Conservation (phyloP, 2,329 filamentous ascomycete genomes). For the Hypoxylon sp. region DNA sequence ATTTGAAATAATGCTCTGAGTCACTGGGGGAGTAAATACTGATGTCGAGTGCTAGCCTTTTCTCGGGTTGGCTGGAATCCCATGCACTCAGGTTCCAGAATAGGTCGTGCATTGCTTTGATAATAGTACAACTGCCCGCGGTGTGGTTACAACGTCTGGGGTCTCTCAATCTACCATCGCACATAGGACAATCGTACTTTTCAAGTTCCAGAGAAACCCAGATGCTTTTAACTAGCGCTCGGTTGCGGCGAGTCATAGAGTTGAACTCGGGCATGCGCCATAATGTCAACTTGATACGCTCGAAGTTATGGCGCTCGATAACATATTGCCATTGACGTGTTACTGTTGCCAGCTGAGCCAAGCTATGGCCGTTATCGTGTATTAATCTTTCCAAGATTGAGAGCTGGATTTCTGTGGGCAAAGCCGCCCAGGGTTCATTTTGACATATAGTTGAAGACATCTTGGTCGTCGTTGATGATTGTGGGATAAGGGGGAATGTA, state of each 20-base stretch:
- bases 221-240: constrained; percentile 46
- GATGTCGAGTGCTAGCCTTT: constrained; percentile 49
- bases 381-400: constrained; percentile 43
- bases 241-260: constrained; percentile 48
- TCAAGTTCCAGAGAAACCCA: constrained; percentile 51
- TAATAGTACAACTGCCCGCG: constrained; percentile 16
- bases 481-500: constrained; percentile 16
- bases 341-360: constrained; percentile 46
- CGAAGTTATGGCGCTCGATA: constrained; percentile 49
- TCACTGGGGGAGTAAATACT: constrained; percentile 50
- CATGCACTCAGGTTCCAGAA: constrained; percentile 49
- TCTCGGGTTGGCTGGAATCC: constrained; percentile 31
- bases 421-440: constrained; percentile 22
- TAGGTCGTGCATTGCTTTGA: constrained; percentile 32
- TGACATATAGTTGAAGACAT: constrained; percentile 32
- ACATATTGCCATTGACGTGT: constrained; percentile 50
- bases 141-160: no score
- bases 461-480: neutral
- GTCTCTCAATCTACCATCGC: no score
- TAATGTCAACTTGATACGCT: constrained; percentile 48
- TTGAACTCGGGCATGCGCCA: constrained; percentile 47
- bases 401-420: constrained; percentile 45
- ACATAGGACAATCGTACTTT: constrained; percentile 44
- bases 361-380: constrained; percentile 38
- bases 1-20: constrained; percentile 36